Conservation (phyloP, 1,139 yeast species). For the Entelexis sorbosivorans region DNA sequence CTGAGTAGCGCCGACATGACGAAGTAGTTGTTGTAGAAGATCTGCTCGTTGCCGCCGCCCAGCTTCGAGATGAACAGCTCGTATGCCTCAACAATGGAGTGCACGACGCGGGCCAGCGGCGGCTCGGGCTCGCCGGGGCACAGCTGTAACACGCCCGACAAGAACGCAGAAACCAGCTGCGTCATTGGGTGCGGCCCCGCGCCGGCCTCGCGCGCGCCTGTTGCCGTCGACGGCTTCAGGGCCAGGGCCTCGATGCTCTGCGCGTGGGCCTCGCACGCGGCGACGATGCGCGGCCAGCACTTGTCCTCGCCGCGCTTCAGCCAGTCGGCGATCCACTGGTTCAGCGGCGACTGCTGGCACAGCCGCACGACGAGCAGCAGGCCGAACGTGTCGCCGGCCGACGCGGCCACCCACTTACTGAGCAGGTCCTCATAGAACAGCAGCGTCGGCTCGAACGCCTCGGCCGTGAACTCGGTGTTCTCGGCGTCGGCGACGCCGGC, state of each 20-base stretch:
- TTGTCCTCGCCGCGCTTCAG: neutral
- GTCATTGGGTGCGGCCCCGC: slow-evolving; percentile 54
- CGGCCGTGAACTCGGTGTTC: neutral
- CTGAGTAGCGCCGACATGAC: slow-evolving; percentile 33
- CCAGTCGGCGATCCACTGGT: slow-evolving; percentile 10
- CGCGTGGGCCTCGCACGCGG: slow-evolving; percentile 19
- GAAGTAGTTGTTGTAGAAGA: slow-evolving; percentile 63
- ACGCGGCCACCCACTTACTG: slow-evolving; percentile 14
- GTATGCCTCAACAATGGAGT: slow-evolving; percentile 62
- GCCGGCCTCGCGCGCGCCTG: slow-evolving; percentile 23
- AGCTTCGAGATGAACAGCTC: slow-evolving; percentile 67
- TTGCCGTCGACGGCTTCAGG: slow-evolving; percentile 27
- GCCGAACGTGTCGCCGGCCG: slow-evolving; percentile 57
- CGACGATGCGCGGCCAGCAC: slow-evolving; percentile 14
- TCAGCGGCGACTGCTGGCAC: slow-evolving; percentile 29
- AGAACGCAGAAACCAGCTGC: slow-evolving; percentile 63
- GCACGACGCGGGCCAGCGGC: slow-evolving; percentile 48
- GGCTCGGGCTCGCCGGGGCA: slow-evolving; percentile 44
- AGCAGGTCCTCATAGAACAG: slow-evolving; percentile 11
- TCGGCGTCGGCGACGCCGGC: slow-evolving; percentile 5
- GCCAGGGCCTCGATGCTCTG: slow-evolving; percentile 22
- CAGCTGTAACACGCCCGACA: slow-evolving; percentile 62
- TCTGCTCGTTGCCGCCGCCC: slow-evolving; percentile 32
- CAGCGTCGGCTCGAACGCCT: slow-evolving; percentile 14
- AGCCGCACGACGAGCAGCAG: slow-evolving; percentile 65